Evolutionary conservation across 441 rosid species (phyloP), one percentile per base, ranked within the genome.

Genomic region (Bruguiera hainesii): DNA sequence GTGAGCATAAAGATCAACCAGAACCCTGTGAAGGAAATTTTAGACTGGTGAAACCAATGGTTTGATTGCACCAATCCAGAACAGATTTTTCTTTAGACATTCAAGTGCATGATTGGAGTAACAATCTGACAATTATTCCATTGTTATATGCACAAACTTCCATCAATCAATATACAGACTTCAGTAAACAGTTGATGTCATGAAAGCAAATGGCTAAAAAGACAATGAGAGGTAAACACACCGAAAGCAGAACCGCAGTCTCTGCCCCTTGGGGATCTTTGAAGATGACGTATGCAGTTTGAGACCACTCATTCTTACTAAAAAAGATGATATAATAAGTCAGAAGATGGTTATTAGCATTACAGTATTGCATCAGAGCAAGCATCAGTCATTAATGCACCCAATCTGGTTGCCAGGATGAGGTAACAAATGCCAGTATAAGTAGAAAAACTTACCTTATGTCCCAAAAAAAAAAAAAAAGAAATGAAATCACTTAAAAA

Each of bases 231-330:
- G 10, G 39, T 20, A 5, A 66, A 55, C 33, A 35, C 25, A 89
- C 94, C 73, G 96, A 84, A 64, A 89, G 79, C 53, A 89, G 87
- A 74, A 81, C 75, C 3, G 97, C 94, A 16, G 94, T 89, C 60
- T 89, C 90, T 53, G 96, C 91, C 1, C 94, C 96, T 75, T 85
- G 90, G 35, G 84, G 61, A 55, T 91, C 93, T 73, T 85, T 82
- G 66, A 86, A 91, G 57, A 94, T 82, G 71, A 91, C 87, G 8
- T 69, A 84, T 0, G 89, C 90, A 62, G 79, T 58, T 61, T 89
- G 91, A 67, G 87, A 73, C 31, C 73, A 78, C 60, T 82, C 88
- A 6, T 79, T 81, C 76, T 84, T 88, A 78, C 97, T 89, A 80
- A 65, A 74, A 66, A 37, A 39, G 0, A 39, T 23, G 48, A 42